These are phyloP conservation scores for Apocynum venetum DNA, from an alignment of 257 asterid species.

Conservation along the genomic window DNA sequence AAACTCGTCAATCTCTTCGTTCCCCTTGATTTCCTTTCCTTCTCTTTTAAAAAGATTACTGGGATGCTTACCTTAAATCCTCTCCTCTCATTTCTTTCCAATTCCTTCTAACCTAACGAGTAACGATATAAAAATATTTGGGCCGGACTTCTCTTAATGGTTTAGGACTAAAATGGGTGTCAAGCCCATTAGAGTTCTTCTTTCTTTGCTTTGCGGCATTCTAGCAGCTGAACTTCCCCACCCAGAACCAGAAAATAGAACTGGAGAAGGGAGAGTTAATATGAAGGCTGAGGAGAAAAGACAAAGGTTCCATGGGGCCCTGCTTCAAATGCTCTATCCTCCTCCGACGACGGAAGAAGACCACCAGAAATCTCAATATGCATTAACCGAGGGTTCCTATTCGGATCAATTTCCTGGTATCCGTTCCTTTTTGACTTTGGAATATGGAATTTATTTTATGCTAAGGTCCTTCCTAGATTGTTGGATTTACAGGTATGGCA, in stretches of 20 bases:
- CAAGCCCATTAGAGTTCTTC: too few species aligned
- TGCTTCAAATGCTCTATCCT: slow-evolving; percentile 66
- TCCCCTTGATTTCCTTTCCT: too few species aligned
- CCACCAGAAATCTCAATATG: slow-evolving; percentile 13
- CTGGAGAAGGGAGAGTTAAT: background rate
- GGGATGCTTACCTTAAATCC: too few species aligned
- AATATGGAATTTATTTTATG: background rate
- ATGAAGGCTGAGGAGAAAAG: slow-evolving; percentile 53
- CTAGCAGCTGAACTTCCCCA: too few species aligned
- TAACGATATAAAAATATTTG: too few species aligned
- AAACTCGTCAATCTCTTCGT: too few species aligned
- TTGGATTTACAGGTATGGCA: background rate
- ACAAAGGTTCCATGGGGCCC: slow-evolving; percentile 53
- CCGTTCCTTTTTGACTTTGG: background rate
- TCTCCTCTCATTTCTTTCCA: too few species aligned
- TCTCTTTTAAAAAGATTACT: too few species aligned
- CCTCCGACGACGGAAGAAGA: slow-evolving; percentile 40
- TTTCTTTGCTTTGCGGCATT: too few species aligned
- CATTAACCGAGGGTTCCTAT: slow-evolving; percentile 15
- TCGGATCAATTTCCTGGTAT: slow-evolving; percentile 40
- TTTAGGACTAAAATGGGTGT: too few species aligned
- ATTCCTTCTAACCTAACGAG: too few species aligned
- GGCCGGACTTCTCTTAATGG: too few species aligned
- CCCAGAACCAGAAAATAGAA: background rate
- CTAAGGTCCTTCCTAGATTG: background rate